Percentiles rank a stretch among this genome's conserved stretches.
Conservation (phyloP, 345 rosid genomes). For the Eucalyptus marginata region DNA sequence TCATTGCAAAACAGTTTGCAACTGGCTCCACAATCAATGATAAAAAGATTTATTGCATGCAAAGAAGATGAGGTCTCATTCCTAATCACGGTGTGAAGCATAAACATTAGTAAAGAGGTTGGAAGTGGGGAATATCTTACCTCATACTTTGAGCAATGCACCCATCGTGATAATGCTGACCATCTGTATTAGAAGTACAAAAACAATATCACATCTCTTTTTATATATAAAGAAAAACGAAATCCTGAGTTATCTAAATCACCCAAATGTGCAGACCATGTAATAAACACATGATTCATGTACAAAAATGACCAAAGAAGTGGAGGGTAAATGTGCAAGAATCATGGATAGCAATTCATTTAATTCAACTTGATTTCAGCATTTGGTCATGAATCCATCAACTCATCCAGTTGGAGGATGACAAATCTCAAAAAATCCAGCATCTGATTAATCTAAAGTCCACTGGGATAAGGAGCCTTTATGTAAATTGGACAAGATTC, state of each 20-base stretch:
- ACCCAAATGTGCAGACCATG: neutral
- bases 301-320: neutral
- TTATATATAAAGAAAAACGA: neutral
- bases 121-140: constrained; percentile 7
- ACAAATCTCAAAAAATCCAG: neutral
- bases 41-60: neutral
- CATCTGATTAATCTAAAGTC: neutral
- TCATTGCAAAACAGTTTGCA: neutral
- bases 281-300: neutral
- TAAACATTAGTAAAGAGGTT: neutral
- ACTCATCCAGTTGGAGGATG: neutral
- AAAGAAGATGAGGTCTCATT: neutral
- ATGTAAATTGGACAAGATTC: neutral
- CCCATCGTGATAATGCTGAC: constrained; percentile 51
- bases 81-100: neutral
- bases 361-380: neutral
- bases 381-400: neutral
- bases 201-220: neutral
- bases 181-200: constrained; percentile 20
- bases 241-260: neutral
- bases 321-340: neutral
- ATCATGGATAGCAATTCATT: neutral
- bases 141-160: constrained; percentile 64
- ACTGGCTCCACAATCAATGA: neutral
- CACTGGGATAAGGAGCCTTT: neutral